Conservation (phyloP, 2,329 filamentous ascomycete genomes). For the Colletotrichum sp. region DNA sequence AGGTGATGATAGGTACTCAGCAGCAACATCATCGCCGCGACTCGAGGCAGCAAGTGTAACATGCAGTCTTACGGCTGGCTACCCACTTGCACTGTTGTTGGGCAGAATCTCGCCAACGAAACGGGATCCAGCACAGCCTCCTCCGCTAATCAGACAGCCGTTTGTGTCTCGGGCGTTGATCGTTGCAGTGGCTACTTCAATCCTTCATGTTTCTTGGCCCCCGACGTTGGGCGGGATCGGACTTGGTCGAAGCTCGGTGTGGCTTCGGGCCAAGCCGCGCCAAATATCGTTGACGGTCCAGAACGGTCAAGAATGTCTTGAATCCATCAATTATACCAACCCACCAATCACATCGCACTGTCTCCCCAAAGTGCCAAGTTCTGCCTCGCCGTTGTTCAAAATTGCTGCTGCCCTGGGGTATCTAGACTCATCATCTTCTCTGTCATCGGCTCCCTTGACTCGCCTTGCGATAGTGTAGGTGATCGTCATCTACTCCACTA, state of each 20-base stretch:
- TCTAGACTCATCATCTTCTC: neutral
- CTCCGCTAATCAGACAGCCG: neutral
- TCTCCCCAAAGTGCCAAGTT: neutral
- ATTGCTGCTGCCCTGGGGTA: neutral
- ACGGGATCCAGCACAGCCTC: neutral
- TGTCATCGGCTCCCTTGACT: neutral
- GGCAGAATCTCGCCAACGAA: neutral
- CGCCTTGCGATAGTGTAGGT: neutral
- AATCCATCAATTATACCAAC: neutral
- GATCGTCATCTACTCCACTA: constrained; percentile 36
- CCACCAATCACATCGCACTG: neutral
- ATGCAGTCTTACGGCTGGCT: neutral
- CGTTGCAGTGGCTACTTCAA: neutral
- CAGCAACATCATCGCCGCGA: neutral
- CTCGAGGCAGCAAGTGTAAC: neutral
- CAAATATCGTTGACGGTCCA: neutral
- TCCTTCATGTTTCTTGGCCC: neutral
- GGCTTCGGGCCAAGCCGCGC: neutral
- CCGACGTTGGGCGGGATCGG: neutral
- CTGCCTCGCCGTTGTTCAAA: neutral
- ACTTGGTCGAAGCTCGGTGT: neutral
- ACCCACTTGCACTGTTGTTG: neutral
- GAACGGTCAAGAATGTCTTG: neutral
- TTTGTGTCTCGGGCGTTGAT: neutral
- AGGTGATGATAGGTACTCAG: neutral